phyloP scores from a whole-genome alignment of 2,329 filamentous ascomycete genomes.

The Nothophoma quercina region DNA sequence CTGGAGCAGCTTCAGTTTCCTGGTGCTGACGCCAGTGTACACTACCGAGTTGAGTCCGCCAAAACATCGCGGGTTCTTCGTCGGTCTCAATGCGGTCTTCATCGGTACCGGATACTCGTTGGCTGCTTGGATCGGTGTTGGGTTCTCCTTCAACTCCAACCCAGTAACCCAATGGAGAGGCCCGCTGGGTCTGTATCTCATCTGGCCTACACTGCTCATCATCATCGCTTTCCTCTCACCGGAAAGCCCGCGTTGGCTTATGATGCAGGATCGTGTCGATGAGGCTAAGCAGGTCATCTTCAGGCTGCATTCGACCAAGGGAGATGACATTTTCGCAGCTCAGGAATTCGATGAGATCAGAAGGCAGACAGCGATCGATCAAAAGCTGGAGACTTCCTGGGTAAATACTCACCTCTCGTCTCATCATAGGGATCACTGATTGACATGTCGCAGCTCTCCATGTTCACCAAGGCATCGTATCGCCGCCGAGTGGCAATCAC shows the following conservation, averaged over 20 bases:
- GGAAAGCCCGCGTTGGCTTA: not conserved
- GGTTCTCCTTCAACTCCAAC: not conserved
- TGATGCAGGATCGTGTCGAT: not conserved
- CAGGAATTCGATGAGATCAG: not conserved
- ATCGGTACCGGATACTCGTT: not conserved
- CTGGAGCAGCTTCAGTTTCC: conserved; percentile 1
- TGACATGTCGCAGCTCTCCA: conserved; percentile 5
- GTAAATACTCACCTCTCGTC: not conserved
- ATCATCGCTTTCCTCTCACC: not conserved
- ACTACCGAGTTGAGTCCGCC: not conserved
- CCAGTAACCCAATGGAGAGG: conserved; percentile 1
- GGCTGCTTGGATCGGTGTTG: not conserved
- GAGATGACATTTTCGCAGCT: not conserved
- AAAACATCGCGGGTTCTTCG: not conserved
- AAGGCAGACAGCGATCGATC: not conserved
- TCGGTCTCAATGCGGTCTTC: not conserved
- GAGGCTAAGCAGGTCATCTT: not conserved
- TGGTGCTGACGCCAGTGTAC: not conserved
- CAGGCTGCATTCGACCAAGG: not conserved
- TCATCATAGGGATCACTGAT: not conserved
- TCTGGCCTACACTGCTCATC: not conserved
- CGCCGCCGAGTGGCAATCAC: conserved; percentile 28
- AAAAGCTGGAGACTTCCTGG: not conserved
- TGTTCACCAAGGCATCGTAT: conserved; percentile 34
- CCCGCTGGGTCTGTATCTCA: not conserved